Conservation (phyloP, 148 eudicot species). For the Tetragonia tetragonoides region DNA sequence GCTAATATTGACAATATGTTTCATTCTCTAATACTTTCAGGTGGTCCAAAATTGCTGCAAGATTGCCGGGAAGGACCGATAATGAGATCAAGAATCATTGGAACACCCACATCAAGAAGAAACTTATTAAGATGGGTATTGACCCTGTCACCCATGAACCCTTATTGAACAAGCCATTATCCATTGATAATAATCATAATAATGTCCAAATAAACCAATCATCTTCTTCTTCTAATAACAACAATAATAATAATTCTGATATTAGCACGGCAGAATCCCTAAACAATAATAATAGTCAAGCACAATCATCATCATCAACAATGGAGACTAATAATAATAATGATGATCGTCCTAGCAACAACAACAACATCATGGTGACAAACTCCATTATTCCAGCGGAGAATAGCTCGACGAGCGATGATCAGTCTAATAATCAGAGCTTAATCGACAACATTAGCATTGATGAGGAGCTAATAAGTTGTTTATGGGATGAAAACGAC, state of each 20-base stretch:
- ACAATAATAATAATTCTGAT: conserved; percentile 27
- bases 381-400: conserved; percentile 33
- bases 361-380: neutral
- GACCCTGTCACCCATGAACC: conserved; percentile 89
- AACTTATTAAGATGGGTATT: conserved; percentile 88
- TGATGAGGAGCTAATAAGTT: conserved; percentile 52
- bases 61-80: conserved; percentile 89
- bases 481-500: conserved; percentile 44
- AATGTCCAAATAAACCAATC: conserved; percentile 26
- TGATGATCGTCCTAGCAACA: conserved; percentile 6
- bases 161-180: conserved; percentile 34
- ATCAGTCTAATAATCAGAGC: conserved; percentile 23
- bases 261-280: conserved; percentile 32
- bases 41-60: conserved; percentile 93
- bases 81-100: conserved; percentile 95
- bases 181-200: neutral
- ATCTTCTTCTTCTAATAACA: conserved; percentile 31
- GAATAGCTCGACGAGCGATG: conserved; percentile 29
- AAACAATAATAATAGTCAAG: conserved; percentile 14
- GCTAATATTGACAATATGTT: too few relatives aligned
- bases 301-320: conserved; percentile 24
- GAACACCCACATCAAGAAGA: conserved; percentile 96
- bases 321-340: conserved; percentile 23
- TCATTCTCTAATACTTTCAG: conserved; percentile 34
- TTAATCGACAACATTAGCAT: conserved; percentile 31